Evolutionary conservation across 495 filamentous ascomycete genomes (phyloP), one percentile per base, ranked within the genome.

Genomic region (Astrocystis sublimbata): DNA sequence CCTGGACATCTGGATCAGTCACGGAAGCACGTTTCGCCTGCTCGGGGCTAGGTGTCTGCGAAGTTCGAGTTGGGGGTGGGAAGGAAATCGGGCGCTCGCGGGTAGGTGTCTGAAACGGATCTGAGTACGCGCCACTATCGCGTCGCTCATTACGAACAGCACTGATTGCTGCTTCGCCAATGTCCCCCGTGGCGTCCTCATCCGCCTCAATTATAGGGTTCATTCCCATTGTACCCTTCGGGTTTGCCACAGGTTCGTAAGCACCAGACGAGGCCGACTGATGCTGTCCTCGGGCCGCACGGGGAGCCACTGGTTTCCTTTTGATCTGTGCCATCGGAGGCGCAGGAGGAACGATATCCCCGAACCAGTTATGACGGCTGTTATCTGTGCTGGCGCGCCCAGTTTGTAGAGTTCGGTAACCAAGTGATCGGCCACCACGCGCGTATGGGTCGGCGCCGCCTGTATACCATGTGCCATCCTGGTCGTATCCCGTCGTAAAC

Each of bases 151-250:
- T 65, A 8, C 63, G 67, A 15, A 62, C 4, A 1, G 69, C 65
- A 38, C 62, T 67, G n/a, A 61, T 51, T 21, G 67, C 67, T 57
- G 66, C 67, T 38, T 62, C 65, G 1, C 65, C 52, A 19, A 66
- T 70, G 57, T 62, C 65, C 15, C 62, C 61, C 9, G 79, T 71
- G 31, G 84, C 86, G 52, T 92, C 90, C 41, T 96, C 92, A 53
- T 89, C 86, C 0, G 82, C 80, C 62, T 86, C 83, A 56, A 82
- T 79, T 50, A 86, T 86, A 0, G 83, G 83, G 60, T 84, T 80
- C 61, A 86, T 85, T 8, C 70, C 68, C 8, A 75, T 73, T 0
- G 67, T 21, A 31, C 65, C 68, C 45, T 65, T 58, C 12, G 69
- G 58, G 15, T 17, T 53, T 47, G 35, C 19, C 10, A 40, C 55